These are phyloP conservation scores for Lycium ferocissimum DNA, from an alignment of 257 asterid species.

Conservation along the genomic window DNA sequence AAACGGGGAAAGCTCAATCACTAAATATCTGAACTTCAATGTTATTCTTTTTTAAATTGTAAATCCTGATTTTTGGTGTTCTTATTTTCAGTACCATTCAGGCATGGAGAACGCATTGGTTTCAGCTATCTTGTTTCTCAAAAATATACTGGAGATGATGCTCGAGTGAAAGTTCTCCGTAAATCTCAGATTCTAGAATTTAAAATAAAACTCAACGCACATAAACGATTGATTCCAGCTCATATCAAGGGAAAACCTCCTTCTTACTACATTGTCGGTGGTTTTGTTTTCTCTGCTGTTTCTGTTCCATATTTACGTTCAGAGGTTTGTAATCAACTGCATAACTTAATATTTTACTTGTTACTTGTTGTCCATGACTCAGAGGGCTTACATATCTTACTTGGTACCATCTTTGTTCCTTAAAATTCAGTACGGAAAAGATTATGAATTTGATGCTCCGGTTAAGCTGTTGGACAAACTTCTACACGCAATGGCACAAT, in stretches of 20 bases:
- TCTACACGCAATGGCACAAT: conserved; percentile 38
- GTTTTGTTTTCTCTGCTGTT: conserved; percentile 41
- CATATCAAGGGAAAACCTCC: conserved; percentile 37
- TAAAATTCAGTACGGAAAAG: conserved; percentile 39
- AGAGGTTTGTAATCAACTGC: conserved; percentile 35
- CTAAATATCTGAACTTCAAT: not conserved
- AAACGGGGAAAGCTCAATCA: not conserved
- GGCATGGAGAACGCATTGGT: conserved; percentile 45
- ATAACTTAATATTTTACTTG: not conserved
- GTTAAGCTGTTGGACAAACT: conserved; percentile 41
- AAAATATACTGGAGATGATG: conserved; percentile 40
- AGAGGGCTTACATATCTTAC: not conserved
- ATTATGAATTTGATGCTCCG: conserved; percentile 39
- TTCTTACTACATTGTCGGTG: conserved; percentile 41
- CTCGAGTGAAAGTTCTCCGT: conserved; percentile 42
- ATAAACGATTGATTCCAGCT: conserved; percentile 36
- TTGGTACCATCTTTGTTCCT: not conserved
- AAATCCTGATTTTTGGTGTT: not conserved
- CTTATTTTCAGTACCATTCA: conserved; percentile 36
- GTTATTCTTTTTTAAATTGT: not conserved
- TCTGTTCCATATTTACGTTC: conserved; percentile 40
- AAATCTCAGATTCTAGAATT: conserved; percentile 32
- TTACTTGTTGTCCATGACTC: not conserved
- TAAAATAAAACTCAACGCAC: conserved; percentile 35
- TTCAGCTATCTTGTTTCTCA: conserved; percentile 43